Evolutionary conservation across 768 basidiomycete genomes (phyloP).

Genomic region (Leccinum sublutescens): DNA sequence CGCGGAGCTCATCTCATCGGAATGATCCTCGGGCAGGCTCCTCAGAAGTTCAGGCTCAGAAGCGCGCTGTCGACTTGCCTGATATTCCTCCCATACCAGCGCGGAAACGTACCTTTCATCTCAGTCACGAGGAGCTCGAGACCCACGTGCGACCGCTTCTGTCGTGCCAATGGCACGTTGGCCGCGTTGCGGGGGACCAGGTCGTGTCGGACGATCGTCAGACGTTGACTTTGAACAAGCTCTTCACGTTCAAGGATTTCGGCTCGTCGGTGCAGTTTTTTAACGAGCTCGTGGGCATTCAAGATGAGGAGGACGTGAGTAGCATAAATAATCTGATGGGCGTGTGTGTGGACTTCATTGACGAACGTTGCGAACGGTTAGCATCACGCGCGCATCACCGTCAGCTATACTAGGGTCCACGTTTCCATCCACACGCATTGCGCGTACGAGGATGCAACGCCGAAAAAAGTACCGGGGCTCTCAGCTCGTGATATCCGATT

Average conservation of each 20-base stretch:
- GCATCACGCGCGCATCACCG: conserved; percentile 33
- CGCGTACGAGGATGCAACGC: conserved; percentile 19
- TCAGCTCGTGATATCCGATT: conserved; percentile 52
- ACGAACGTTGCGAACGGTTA: conserved; percentile 7
- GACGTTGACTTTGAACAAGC: conserved; percentile 28
- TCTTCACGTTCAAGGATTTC: conserved; percentile 27
- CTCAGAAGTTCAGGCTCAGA: conserved; percentile 19
- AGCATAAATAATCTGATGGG: not conserved
- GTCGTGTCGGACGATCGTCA: conserved; percentile 8
- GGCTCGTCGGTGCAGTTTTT: conserved; percentile 29
- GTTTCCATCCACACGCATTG: conserved; percentile 29
- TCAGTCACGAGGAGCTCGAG: conserved; percentile 33
- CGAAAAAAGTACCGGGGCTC: conserved; percentile 38
- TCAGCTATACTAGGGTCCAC: conserved; percentile 24
- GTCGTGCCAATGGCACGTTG: conserved; percentile 29
- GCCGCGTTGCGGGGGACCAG: conserved; percentile 6
- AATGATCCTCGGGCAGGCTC: conserved; percentile 14
- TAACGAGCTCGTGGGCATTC: conserved; percentile 24
- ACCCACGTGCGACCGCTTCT: conserved; percentile 39
- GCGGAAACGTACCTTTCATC: conserved; percentile 36
- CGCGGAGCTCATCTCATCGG: not conserved
- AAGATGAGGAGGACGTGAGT: conserved; percentile 34
- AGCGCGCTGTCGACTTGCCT: conserved; percentile 16
- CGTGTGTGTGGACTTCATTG: not conserved
- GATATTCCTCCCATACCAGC: conserved; percentile 27